Evolutionary conservation across 225 moss, liverwort and hornwort genomes (phyloP).

Genomic region (Marchantia paleacea): DNA sequence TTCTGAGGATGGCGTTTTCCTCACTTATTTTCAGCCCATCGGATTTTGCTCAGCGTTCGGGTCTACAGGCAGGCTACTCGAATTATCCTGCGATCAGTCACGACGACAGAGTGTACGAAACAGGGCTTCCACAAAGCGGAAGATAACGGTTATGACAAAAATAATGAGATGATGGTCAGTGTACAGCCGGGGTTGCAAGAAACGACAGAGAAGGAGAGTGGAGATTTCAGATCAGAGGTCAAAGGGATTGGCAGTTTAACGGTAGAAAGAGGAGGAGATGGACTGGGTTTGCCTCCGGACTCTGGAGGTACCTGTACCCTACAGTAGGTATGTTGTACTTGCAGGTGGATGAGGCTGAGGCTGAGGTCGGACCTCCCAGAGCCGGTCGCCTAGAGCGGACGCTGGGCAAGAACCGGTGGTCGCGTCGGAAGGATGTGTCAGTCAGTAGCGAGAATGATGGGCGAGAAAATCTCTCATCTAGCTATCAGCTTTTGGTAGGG

Average conservation of each 20-base stretch:
- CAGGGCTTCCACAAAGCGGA: not conserved
- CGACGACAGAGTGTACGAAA: not conserved
- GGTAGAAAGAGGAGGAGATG: not conserved
- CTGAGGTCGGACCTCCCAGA: not conserved
- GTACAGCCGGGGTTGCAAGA: not conserved
- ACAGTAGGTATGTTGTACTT: not conserved
- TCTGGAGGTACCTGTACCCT: not conserved
- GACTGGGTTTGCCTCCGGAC: too few relatives aligned
- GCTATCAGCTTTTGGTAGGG: too few relatives aligned
- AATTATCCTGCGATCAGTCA: not conserved
- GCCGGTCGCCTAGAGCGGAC: not conserved
- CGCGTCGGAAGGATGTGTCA: too few relatives aligned
- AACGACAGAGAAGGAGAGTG: not conserved
- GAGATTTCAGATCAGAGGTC: not conserved
- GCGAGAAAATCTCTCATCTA: too few relatives aligned
- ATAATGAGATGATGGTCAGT: not conserved
- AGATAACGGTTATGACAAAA: not conserved
- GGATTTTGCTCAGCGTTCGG: too few relatives aligned
- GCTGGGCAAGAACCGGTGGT: too few relatives aligned
- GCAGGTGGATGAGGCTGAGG: not conserved
- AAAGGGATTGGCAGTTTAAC: constrained; percentile 5
- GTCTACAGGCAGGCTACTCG: too few relatives aligned
- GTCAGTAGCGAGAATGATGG: too few relatives aligned
- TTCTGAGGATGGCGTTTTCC: too few relatives aligned
- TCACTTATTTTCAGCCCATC: too few relatives aligned